phyloP scores from a whole-genome alignment of 164 flowering plant species.

The Santalum album region DNA sequence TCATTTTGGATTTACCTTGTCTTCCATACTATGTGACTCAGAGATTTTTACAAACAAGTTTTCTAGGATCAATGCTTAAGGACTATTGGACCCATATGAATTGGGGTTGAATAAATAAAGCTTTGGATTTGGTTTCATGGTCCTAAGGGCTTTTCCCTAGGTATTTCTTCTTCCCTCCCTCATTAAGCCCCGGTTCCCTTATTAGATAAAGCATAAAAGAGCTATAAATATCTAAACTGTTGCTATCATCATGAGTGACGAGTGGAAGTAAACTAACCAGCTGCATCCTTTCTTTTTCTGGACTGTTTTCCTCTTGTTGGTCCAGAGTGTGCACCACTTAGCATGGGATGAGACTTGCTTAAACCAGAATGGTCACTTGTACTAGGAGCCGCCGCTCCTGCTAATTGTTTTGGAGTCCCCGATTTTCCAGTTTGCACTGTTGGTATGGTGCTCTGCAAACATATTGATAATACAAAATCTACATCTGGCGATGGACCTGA shows the following conservation, averaged over 20 bases:
- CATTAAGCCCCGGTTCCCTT: background rate
- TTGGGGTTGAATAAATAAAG: no score
- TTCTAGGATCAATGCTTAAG: no score
- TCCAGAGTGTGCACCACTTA: constrained; percentile 37
- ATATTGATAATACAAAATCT: constrained; percentile 72
- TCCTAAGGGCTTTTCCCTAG: no score
- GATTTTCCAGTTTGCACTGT: constrained; percentile 30
- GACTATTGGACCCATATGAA: no score
- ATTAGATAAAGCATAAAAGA: no score
- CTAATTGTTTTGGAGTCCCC: constrained; percentile 19
- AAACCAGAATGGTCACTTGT: constrained; percentile 65
- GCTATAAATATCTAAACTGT: no score
- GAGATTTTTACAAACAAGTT: no score
- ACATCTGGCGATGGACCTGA: constrained; percentile 89
- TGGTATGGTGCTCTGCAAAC: constrained; percentile 71
- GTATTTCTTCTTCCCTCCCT: no score
- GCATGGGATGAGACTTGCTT: constrained; percentile 39
- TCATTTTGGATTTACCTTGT: no score
- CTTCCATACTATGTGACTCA: no score
- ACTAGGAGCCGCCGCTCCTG: constrained; percentile 42
- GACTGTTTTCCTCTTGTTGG: constrained; percentile 38
- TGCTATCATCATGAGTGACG: background rate
- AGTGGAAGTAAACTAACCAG: constrained; percentile 37
- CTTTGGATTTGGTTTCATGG: no score
- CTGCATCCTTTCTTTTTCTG: constrained; percentile 57